Conservation (phyloP, 345 rosid genomes). For the Melastoma malabathricum region DNA sequence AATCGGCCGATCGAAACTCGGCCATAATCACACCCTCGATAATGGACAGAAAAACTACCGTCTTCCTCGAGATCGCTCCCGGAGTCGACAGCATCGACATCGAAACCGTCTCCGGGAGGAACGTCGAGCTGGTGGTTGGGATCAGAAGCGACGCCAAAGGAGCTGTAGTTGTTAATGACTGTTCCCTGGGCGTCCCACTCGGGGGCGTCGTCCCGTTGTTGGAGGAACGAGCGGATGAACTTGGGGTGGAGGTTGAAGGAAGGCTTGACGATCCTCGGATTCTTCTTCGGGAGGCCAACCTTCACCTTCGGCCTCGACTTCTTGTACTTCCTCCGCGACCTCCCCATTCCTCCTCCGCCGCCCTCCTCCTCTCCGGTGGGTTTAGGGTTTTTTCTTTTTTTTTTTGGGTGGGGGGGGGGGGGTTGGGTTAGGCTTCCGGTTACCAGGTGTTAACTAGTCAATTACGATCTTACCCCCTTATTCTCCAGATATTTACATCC, state of each 20-base stretch:
- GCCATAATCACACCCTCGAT: no score
- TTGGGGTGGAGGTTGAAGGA: constrained; percentile 79
- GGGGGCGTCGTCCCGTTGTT: constrained; percentile 17
- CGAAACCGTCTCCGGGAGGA: constrained; percentile 21
- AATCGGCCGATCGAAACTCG: no score
- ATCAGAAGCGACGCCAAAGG: constrained; percentile 80
- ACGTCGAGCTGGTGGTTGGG: constrained; percentile 34
- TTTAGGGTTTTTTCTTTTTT: no score
- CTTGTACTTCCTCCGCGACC: constrained; percentile 86
- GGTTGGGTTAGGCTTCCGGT: no score
- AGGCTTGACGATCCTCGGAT: constrained; percentile 63
- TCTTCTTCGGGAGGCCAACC: constrained; percentile 73
- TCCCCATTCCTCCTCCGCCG: constrained; percentile 41
- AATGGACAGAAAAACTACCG: constrained; percentile 17
- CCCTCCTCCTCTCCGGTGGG: neutral
- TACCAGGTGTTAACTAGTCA: no score
- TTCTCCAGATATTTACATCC: no score
- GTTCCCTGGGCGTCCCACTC: constrained; percentile 77
- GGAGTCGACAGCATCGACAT: constrained; percentile 43
- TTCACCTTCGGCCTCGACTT: constrained; percentile 60
- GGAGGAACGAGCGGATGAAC: constrained; percentile 29
- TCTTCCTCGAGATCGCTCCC: constrained; percentile 97
- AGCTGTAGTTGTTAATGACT: constrained; percentile 72
- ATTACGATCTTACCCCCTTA: no score
- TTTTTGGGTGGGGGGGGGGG: no score